phyloP scores from a whole-genome alignment of 345 rosid genomes.

The Reutealis trisperma region DNA sequence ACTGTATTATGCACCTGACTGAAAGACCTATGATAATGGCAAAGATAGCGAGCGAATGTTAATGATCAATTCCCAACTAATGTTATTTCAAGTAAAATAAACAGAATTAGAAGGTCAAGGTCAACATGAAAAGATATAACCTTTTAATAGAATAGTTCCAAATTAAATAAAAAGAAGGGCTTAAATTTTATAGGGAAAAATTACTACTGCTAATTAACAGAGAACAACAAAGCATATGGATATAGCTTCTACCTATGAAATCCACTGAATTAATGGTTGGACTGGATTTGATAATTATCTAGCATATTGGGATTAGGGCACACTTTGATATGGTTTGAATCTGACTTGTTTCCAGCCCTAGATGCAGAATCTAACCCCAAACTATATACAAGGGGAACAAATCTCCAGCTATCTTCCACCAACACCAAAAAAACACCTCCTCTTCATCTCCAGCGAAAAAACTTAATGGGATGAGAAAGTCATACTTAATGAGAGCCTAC shows the following conservation, averaged over 20 bases:
- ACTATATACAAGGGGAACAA: not conserved
- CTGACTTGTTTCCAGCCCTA: not conserved
- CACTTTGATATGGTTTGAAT: not conserved
- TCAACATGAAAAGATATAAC: not conserved
- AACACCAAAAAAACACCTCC: not conserved
- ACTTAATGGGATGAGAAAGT: not conserved
- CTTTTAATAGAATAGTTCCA: not conserved
- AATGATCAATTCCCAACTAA: not conserved
- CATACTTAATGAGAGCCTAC: not conserved
- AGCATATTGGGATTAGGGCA: not conserved
- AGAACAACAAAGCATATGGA: not conserved
- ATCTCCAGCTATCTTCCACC: not conserved
- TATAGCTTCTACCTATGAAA: not conserved
- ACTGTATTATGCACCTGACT: slow-evolving; percentile 11
- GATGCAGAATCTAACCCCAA: not conserved
- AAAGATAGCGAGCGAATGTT: not conserved
- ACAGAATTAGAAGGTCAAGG: not conserved
- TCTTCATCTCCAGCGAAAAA: not conserved
- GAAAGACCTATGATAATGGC: not conserved
- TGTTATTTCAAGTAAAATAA: not conserved
- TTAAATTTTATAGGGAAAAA: not conserved
- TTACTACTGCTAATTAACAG: not conserved
- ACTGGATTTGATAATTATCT: not conserved
- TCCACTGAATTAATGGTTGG: not conserved
- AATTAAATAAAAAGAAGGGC: not conserved